Evolutionary conservation across 768 basidiomycete species (phyloP), one percentile per base, ranked within the genome.

Genomic region (Gymnopilus junonius): DNA sequence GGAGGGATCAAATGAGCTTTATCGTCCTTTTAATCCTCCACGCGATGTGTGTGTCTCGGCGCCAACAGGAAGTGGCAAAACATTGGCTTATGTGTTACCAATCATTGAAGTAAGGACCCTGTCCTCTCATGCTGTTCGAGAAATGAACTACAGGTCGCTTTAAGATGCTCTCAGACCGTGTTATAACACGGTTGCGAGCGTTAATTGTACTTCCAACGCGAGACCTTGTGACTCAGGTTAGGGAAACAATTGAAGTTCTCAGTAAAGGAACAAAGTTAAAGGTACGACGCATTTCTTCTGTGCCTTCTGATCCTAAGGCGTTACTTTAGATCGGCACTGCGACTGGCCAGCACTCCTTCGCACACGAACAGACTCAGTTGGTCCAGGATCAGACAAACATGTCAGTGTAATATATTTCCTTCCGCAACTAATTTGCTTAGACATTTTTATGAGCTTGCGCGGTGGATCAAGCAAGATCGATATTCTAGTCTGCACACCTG

Each of bases 21-120:
- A 94, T 69, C 78, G 82, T 43, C 89, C 93, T 0, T 89, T 85
- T 67, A 72, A 83, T 60, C 82, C 86, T 35, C 88, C 88, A 27
- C 83, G 83, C 27, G 97, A 99, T 75, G 83, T 95, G 12, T 96
- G 95, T 67, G 92, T 97, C 12, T 97, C 95, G 8, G 97, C 97
- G 1, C 97, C 97, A 0, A 99, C 97, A 0, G 97, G 97, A 23
- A 97, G 95, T 68, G 97, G 97, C 0, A 99, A 99, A 76, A 99
- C 97, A 0, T 82, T 99, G 29, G 93, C 94, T n/a, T 99, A 99
- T 77, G 93, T 90, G 1, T 77, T 99, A 34, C 97, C 97, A 1
- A 92, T 98, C 58, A 82, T 97, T 31, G 94, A 97, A 83, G 94
- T 91, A 61, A 29, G 62, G 15, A 42, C 14, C 15, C 59, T 37